Percentiles rank a stretch among this genome's conserved stretches.
Conservation (phyloP, 139 green algal species). For the Chlorella sp. region DNA sequence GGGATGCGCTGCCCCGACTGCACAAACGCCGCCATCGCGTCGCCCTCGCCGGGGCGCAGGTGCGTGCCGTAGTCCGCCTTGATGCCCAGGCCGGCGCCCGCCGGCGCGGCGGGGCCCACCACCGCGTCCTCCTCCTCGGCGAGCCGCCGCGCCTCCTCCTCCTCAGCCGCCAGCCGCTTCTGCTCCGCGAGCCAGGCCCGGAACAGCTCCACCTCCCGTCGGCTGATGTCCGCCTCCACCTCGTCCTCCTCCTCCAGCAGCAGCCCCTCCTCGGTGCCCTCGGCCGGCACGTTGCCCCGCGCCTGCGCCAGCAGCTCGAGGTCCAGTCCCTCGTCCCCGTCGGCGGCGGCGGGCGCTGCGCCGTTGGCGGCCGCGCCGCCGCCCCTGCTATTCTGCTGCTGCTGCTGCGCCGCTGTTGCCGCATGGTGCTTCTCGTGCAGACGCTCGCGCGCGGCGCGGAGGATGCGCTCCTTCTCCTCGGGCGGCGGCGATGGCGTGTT, state of each 20-base stretch:
- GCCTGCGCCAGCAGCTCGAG: conserved; percentile 17
- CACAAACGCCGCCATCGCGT: conserved; percentile 92
- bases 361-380: background rate
- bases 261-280: background rate
- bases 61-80: conserved; percentile 61
- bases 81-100: background rate
- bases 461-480: conserved; percentile 13
- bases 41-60: conserved; percentile 71
- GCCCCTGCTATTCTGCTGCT: conserved; percentile 16
- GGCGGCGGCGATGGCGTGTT: conserved; percentile 72
- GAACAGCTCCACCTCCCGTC: conserved; percentile 66
- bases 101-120: conserved; percentile 62
- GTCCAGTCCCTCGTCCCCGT: conserved; percentile 2
- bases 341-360: background rate
- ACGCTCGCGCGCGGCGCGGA: background rate
- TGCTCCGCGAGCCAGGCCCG: conserved; percentile 21
- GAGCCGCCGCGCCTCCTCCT: conserved; percentile 2
- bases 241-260: conserved; percentile 21
- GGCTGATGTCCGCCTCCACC: conserved; percentile 18
- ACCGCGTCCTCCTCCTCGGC: conserved; percentile 52
- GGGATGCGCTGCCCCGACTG: conserved; percentile 94
- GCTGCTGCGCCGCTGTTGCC: background rate
- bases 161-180: conserved; percentile 4
- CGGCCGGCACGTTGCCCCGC: background rate
- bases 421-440: background rate